Percentiles rank a stretch among this genome's conserved stretches.
These are phyloP conservation scores for Leccinum griseonigrum DNA, from an alignment of 1,284 basidiomycete species.

Conservation along the genomic window DNA sequence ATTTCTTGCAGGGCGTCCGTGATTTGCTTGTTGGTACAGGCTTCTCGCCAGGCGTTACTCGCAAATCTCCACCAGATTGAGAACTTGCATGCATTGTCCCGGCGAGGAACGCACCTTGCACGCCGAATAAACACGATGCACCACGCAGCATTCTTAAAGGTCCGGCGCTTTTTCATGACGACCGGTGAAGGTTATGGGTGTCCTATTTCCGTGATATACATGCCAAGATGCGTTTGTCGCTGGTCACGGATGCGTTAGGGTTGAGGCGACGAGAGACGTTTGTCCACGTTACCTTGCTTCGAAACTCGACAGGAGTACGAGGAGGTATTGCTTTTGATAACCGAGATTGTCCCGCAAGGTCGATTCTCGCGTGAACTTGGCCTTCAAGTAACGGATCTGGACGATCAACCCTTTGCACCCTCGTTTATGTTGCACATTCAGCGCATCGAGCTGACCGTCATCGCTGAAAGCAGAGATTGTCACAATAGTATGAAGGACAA, in stretches of 20 bases:
- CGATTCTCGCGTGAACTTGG: conserved; percentile 85
- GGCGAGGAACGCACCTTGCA: conserved; percentile 52
- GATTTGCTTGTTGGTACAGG: conserved; percentile 58
- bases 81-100: conserved; percentile 2
- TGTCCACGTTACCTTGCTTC: conserved; percentile 65
- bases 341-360: conserved; percentile 73
- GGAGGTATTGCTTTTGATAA: conserved; percentile 85
- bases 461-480: conserved; percentile 34
- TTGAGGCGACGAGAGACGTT: not conserved
- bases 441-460: conserved; percentile 45
- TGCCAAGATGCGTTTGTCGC: conserved; percentile 74
- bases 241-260: conserved; percentile 32
- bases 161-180: conserved; percentile 38
- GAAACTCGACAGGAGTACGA: conserved; percentile 60
- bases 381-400: conserved; percentile 90
- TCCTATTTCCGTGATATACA: conserved; percentile 73
- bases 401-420: conserved; percentile 88
- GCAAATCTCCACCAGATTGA: conserved; percentile 44
- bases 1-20: conserved; percentile 68
- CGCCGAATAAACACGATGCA: conserved; percentile 67
- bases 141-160: conserved; percentile 58
- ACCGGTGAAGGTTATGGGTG: conserved; percentile 41
- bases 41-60: conserved; percentile 60
- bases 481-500: not conserved
- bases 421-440: conserved; percentile 71